Base-by-base conservation (phyloP, 441 rosid species). In the Populus trichocarpa region DNA sequence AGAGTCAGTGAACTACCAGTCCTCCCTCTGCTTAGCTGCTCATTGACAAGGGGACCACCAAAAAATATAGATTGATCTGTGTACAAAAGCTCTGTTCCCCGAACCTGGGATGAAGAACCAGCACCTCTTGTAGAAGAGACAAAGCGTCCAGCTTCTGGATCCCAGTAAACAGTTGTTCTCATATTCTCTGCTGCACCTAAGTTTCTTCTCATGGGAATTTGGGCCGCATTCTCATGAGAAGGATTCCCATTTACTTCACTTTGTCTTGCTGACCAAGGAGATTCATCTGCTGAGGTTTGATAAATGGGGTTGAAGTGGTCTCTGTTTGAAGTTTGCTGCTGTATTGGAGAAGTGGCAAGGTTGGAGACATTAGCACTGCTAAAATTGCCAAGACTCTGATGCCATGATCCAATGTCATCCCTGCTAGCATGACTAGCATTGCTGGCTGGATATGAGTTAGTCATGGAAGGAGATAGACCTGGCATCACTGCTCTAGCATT, bases 101-200 rank as follows among this genome's bases (percentile, higher is more conserved):
- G 85, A 67, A 70, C 81, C 84, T 84, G 90, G 7, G 84, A 81
- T 11, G 86, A 81, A 30, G 30, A 33, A 10, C 80, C 79, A 5
- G 68, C 86, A 42, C 75, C 84, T 64, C 77, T 77, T 12, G 86
- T 72, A 5, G 89, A 75, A 25, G 96, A 89, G 35, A 92, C 91
- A 14, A 92, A 95, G 65, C 95, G 88, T 70, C 95, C 96, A 1
- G 97, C 99, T 84, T 92, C 95, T 69, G 85, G 94, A 86, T 95
- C 97, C 99, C 99, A 93, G 70, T 89, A 86, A 6, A 95, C 96
- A 13, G 95, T 88, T 68, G 84, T 83, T 76, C 87, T 87, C 20
- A 77, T 36, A 78, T 75, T 87, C 80, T 86, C 91, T 38, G 76
- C 65, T 18, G 74, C 79, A 35, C 82, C 85, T 3, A 13, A 14